Base-by-base conservation (phyloP, 2,329 filamentous ascomycete species). In the Fusarium decemcellulare region DNA sequence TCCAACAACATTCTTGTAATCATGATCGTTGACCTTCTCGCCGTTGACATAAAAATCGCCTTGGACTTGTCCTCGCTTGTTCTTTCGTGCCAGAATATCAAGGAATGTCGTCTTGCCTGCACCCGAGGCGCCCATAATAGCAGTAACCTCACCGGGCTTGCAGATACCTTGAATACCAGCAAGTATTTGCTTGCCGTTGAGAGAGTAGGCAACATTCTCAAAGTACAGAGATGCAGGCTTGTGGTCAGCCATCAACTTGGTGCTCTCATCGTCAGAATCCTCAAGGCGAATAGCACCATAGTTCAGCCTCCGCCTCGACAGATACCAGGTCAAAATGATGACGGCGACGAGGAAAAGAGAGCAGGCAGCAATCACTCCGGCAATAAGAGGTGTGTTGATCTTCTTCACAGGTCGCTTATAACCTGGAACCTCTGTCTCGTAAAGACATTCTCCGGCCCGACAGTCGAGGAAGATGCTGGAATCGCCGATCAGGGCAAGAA, bases 81-180 rank as follows among this genome's bases (percentile, higher is more conserved):
- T 98, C 85, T 98, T 99, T 68, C 95, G 91, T 9, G 96, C 96
- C 48, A 99, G 85, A 63, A 99, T 97, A 77, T 99, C 96, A 46
- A 99, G 84, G 80, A 99, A 98, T 0, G 94, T 97, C 0, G 96
- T 99, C 82, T 99, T 99, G 63, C 96, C 96, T 43, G 96, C 97
- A 32, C 96, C 96, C 1, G 96, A 99, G 8, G 96, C 95, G 60
- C 96, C 96, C 95, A 99, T 99, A 74, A 99, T 97, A 9, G 96
- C 96, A 71, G 95, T 93, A 8, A 98, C 89, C 78, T 99, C 94
- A n/a, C 97, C 97, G 3, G 95, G 94, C 72, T 92, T 92, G n/a
- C 95, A 95, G 43, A 94, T 90, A 48, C 96, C 96, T 70, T 92
- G 91, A 36, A 99, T 92, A 14, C 88, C 89, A 15, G 87, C 87